Base-by-base conservation (phyloP, 2,329 filamentous ascomycete species). In the Aspergillus sp. region DNA sequence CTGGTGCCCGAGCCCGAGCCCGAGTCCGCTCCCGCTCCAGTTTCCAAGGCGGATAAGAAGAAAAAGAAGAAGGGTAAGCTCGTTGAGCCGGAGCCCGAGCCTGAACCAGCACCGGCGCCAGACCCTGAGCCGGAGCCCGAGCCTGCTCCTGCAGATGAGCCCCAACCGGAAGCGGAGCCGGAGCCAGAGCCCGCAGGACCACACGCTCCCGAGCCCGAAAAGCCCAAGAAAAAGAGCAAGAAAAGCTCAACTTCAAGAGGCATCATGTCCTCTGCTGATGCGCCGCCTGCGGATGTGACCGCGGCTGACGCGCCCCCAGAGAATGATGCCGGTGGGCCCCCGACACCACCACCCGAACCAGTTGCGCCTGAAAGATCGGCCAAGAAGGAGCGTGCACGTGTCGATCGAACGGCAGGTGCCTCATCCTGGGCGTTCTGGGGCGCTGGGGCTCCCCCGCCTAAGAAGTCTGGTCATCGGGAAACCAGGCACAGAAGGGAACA, bases 391-490 rank as follows among this genome's bases (percentile, higher is more conserved):
- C 89, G 92, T 14, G 80, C 89, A 29, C 91, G 89, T 70, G 85
- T 92, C 63, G 90, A 87, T 66, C 90, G 91, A 59, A 88, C 90
- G 42, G 83, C 85, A 59, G 82, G 82, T 39, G 77, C 76, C n/a
- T 81, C 85, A 12, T 87, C 89, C 31, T 95, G 92, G 91, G 89
- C 87, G 39, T 86, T 87, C 73, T 94, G 90, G 90, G 85, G 84
- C 18, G 83, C 86, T 16, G 79, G 83, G 3, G 76, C 81, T 22
- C 70, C 75, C 20, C 70, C 75, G 3, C 72, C 78, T 4, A 80
- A 77, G 64, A 82, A 80, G 65, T 71, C 80, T 22, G 66, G 71
- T 62, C 82, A 83, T 64, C 87, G 83, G 67, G 83, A 85, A 55
- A 69, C 72, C 12, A 74, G 71, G 49, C 66, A 69, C 4, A 76